Evolutionary conservation across 192 early-diverging fungal genomes (phyloP).

Genomic region (Jimgerdemannia flammicorona): DNA sequence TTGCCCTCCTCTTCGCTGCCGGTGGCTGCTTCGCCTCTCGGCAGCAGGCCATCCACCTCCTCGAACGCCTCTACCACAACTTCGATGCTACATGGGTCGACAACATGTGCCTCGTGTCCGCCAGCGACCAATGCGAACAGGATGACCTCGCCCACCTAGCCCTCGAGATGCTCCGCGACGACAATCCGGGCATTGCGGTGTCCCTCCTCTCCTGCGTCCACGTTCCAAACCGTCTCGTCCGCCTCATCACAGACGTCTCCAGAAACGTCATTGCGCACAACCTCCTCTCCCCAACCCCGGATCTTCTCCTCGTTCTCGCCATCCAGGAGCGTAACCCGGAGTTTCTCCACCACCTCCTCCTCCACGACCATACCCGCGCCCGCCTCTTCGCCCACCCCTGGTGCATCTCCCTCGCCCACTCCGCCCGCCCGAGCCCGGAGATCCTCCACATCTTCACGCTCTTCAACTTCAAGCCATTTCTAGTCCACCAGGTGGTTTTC

Average conservation of each 20-base stretch:
- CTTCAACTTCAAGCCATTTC: background rate
- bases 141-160: background rate
- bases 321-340: background rate
- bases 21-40: background rate
- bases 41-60: background rate
- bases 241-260: background rate
- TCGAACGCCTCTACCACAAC: background rate
- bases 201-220: background rate
- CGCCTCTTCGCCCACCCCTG: background rate
- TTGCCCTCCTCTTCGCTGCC: background rate
- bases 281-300: background rate
- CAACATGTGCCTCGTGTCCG: background rate
- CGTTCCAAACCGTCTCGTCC: background rate
- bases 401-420: background rate
- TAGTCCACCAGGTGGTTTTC: background rate
- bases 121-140: background rate
- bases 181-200: background rate
- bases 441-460: background rate
- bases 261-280: background rate
- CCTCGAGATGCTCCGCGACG: background rate
- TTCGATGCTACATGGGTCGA: background rate
- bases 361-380: background rate
- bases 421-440: background rate
- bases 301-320: background rate
- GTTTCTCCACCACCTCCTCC: background rate